Evolutionary conservation across 768 basidiomycete genomes (phyloP), one percentile per base, ranked within the genome.

Genomic region (Lactarius psammicola): DNA sequence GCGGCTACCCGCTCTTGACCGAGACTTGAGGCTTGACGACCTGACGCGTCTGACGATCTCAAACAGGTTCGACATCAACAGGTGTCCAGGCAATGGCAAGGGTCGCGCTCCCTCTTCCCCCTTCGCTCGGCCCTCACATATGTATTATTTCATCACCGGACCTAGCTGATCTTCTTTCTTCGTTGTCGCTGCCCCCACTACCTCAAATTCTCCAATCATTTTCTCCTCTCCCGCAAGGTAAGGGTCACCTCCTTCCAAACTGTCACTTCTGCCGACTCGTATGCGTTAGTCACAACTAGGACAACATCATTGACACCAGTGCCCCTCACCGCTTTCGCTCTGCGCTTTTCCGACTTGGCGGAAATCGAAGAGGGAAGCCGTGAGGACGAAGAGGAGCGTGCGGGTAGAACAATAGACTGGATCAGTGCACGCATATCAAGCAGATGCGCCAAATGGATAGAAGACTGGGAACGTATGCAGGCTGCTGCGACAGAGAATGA

Each of bases 331-430:
- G 84, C 88, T 0, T 94, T 94, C 74, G 78, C 84, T 15, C 79
- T 94, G 26, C 83, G 92, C 59, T 94, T 94, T 77, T 92, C 92
- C 17, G 85, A 89, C 74, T 78, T 94, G 51, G 67, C 71, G 2
- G 88, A 90, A 70, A 84, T 90, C 17, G 92, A 94, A 73, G 75
- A 79, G 20, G 88, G 88, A 17, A 90, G 88, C 69, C 82, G 82
- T 20, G 92, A 94, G 75, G 87, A 89, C 70, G 92, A 93, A 68
- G 88, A 90, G 67, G 77, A 85, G 69, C 88, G 92, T 36, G 89
- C 92, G 0, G 83, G 84, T 28, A 84, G 92, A 56, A 87, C 85
- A n/a, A 82, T 94, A 70, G 92, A 94, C 77, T 94, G 92, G 92
- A 88, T 94, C 68, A 83, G 88, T 42, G 84, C 85, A 13, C 85